phyloP scores from a whole-genome alignment of 495 filamentous ascomycete genomes.

The Apodospora peruviana region DNA sequence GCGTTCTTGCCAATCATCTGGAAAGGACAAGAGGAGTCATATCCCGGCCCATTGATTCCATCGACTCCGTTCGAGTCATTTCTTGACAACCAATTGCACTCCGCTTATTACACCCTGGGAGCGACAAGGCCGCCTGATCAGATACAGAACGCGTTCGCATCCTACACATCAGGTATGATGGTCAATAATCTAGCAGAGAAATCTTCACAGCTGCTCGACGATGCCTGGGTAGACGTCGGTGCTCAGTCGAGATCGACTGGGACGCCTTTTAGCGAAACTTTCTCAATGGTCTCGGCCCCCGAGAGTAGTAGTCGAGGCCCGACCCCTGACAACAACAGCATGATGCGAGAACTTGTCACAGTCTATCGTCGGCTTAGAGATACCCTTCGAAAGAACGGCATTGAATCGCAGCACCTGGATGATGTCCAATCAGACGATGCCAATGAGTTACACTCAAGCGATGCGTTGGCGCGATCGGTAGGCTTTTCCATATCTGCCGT shows the following conservation, averaged over 20 bases:
- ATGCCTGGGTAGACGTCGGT: constrained; percentile 29
- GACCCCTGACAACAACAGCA: constrained; percentile 29
- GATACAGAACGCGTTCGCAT: constrained; percentile 54
- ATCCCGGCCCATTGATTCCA: constrained; percentile 60
- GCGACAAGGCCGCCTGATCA: constrained; percentile 34
- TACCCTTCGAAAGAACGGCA: constrained; percentile 67
- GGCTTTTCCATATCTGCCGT: constrained; percentile 85
- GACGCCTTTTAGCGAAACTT: constrained; percentile 28
- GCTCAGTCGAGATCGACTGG: constrained; percentile 19
- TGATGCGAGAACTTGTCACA: constrained; percentile 66
- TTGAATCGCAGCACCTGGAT: constrained; percentile 42
- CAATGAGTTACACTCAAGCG: constrained; percentile 51
- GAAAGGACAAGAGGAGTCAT: constrained; percentile 81
- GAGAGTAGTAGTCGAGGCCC: constrained; percentile 13
- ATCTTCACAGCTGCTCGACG: constrained; percentile 25
- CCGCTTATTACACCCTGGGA: constrained; percentile 29
- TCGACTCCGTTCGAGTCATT: constrained; percentile 59
- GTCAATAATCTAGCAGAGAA: constrained; percentile 47
- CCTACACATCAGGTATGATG: constrained; percentile 62
- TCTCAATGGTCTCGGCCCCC: constrained; percentile 18
- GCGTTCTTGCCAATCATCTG: constrained; percentile 93
- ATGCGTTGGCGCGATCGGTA: constrained; percentile 66
- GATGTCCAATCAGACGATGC: constrained; percentile 8
- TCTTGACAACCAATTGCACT: constrained; percentile 41
- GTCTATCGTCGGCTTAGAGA: constrained; percentile 77